Conservation (phyloP, 495 filamentous ascomycete species). For the Xylaria longipes region DNA sequence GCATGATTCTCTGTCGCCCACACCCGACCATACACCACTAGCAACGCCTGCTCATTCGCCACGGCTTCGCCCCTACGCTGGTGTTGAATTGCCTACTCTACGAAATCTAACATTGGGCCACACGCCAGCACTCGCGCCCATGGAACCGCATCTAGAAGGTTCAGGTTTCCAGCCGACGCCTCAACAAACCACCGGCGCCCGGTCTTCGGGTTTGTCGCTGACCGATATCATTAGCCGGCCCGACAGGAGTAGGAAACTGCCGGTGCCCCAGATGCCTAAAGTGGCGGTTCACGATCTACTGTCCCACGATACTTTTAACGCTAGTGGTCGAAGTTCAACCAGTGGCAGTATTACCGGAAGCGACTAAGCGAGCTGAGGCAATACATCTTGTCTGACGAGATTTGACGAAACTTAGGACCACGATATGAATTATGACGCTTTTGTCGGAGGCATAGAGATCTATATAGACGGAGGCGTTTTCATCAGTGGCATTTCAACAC, state of each 20-base stretch:
- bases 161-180: slow-evolving; percentile 49
- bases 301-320: slow-evolving; percentile 64
- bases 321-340: slow-evolving; percentile 56
- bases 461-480: slow-evolving; percentile 39
- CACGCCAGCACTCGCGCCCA: slow-evolving; percentile 87
- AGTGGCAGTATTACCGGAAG: slow-evolving; percentile 54
- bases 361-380: slow-evolving; percentile 46
- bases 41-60: slow-evolving; percentile 96
- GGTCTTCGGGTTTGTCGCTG: slow-evolving; percentile 74
- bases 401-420: slow-evolving; percentile 18
- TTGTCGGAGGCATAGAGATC: slow-evolving; percentile 40
- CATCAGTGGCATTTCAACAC: slow-evolving; percentile 26
- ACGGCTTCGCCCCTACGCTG: slow-evolving; percentile 77
- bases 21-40: slow-evolving; percentile 94
- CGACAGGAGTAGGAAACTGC: slow-evolving; percentile 91
- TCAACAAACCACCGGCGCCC: slow-evolving; percentile 41
- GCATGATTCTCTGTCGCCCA: slow-evolving; percentile 93
- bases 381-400: slow-evolving; percentile 30
- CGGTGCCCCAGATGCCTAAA: slow-evolving; percentile 86
- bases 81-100: slow-evolving; percentile 80
- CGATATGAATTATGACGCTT: slow-evolving; percentile 40
- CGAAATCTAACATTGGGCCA: slow-evolving; percentile 86
- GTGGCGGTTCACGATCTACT: slow-evolving; percentile 89
- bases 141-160: slow-evolving; percentile 77
- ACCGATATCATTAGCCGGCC: slow-evolving; percentile 90